phyloP scores from a whole-genome alignment of 768 basidiomycete species.

The Boletus sp. region DNA sequence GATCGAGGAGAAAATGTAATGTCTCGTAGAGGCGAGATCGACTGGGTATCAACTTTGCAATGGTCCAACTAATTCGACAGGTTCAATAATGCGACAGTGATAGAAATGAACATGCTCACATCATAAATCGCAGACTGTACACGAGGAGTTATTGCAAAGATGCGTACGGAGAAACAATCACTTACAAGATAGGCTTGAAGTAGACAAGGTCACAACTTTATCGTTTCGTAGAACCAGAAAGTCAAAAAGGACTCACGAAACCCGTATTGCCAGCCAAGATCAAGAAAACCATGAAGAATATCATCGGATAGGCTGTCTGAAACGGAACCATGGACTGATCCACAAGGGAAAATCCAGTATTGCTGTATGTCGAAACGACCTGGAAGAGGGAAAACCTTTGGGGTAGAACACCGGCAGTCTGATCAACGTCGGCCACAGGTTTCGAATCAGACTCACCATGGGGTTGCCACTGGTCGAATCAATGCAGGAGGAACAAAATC shows the following conservation, averaged over 20 bases:
- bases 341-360: constrained; percentile 82
- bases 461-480: constrained; percentile 50
- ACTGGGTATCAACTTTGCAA: constrained; percentile 58
- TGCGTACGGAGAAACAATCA: constrained; percentile 9
- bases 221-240: background rate
- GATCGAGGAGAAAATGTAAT: constrained; percentile 88
- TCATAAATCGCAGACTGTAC: constrained; percentile 71
- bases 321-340: constrained; percentile 94
- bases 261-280: constrained; percentile 93
- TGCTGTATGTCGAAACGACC: constrained; percentile 82
- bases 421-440: background rate
- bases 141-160: background rate
- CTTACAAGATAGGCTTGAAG: constrained; percentile 81
- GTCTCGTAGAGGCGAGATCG: constrained; percentile 71
- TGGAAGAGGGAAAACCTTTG: constrained; percentile 84
- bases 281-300: constrained; percentile 65
- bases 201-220: background rate
- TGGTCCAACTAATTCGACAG: constrained; percentile 58
- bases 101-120: constrained; percentile 50
- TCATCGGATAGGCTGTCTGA: constrained; percentile 80
- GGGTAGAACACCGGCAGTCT: background rate
- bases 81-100: constrained; percentile 1
- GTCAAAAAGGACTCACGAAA: constrained; percentile 62
- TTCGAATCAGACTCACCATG: constrained; percentile 52
- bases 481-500: constrained; percentile 62